These are phyloP conservation scores for Metarhizium sp. DNA, from an alignment of 2,329 filamentous ascomycete species.

Conservation along the genomic window DNA sequence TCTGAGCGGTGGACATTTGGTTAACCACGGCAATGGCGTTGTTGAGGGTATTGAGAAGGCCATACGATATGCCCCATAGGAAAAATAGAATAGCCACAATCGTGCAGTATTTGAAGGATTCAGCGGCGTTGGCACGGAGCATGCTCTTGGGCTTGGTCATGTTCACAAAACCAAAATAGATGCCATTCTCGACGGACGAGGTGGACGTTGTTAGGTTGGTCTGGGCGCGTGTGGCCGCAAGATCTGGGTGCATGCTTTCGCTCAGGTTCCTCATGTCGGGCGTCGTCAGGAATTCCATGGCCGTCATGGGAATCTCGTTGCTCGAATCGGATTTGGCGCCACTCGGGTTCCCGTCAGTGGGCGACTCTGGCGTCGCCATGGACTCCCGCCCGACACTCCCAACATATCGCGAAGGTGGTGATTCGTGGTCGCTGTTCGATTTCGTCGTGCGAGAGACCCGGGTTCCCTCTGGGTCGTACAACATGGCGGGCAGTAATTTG, in stretches of 20 bases:
- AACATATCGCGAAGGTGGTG: constrained; percentile 13
- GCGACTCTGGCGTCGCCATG: not conserved
- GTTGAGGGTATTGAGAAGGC: constrained; percentile 75
- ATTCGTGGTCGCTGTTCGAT: constrained; percentile 20
- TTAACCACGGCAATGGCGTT: constrained; percentile 55
- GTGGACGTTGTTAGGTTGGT: constrained; percentile 26
- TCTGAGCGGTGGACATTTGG: constrained; percentile 51
- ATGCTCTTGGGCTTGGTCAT: constrained; percentile 61
- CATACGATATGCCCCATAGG: constrained; percentile 86
- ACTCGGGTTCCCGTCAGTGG: not conserved
- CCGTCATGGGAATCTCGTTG: constrained; percentile 22
- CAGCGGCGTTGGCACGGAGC: constrained; percentile 50
- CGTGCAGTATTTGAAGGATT: constrained; percentile 62
- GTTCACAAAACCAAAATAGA: constrained; percentile 72
- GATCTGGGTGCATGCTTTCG: constrained; percentile 5
- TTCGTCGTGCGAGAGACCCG: constrained; percentile 16
- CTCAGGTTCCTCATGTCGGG: constrained; percentile 22
- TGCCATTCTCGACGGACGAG: constrained; percentile 30
- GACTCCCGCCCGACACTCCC: not conserved
- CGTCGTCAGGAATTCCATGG: constrained; percentile 38
- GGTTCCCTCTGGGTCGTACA: constrained; percentile 41
- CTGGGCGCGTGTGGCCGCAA: constrained; percentile 10
- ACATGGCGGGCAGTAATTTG: constrained; percentile 46
- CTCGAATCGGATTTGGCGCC: constrained; percentile 2
- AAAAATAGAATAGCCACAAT: constrained; percentile 77